Evolutionary conservation across 1,139 yeast genomes (phyloP).

Genomic region (Blastobotrys serpentis): DNA sequence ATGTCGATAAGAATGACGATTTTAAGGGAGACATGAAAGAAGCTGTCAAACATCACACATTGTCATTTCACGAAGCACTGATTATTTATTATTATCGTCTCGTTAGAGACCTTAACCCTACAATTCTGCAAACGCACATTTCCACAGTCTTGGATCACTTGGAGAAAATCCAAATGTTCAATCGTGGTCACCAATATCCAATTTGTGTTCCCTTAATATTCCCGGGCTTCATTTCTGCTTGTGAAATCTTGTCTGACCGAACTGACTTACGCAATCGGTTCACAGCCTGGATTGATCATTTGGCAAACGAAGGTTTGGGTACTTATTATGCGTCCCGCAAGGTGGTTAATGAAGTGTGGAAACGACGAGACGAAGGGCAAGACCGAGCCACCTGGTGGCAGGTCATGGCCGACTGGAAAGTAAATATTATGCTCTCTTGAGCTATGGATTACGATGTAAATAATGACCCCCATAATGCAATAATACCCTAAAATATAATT

Average conservation of each 20-base stretch:
- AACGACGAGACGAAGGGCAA: conserved; percentile 61
- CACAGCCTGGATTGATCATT: conserved; percentile 77
- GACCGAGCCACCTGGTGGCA: conserved; percentile 72
- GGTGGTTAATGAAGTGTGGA: conserved; percentile 85
- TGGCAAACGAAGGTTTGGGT: conserved; percentile 72
- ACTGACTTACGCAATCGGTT: conserved; percentile 60
- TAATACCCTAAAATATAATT: no score
- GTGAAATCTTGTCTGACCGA: conserved; percentile 60
- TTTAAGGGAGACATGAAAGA: conserved; percentile 44
- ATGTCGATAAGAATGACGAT: conserved; percentile 28
- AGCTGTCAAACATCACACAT: conserved; percentile 78
- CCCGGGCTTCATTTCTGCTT: conserved; percentile 90
- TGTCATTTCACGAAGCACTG: conserved; percentile 75
- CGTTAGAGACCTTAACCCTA: conserved; percentile 54
- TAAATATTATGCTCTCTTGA: conserved; percentile 63
- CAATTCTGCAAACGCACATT: conserved; percentile 59
- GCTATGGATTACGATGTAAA: conserved; percentile 1
- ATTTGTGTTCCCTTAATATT: conserved; percentile 76
- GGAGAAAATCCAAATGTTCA: conserved; percentile 57
- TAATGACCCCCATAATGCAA: background rate
- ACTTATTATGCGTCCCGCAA: conserved; percentile 85
- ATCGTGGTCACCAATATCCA: conserved; percentile 47
- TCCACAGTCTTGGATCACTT: conserved; percentile 61
- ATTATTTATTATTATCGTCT: conserved; percentile 73
- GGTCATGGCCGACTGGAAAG: conserved; percentile 79